Evolutionary conservation across 2,329 filamentous ascomycete genomes (phyloP).

Genomic region (Hypoxylon sp.): DNA sequence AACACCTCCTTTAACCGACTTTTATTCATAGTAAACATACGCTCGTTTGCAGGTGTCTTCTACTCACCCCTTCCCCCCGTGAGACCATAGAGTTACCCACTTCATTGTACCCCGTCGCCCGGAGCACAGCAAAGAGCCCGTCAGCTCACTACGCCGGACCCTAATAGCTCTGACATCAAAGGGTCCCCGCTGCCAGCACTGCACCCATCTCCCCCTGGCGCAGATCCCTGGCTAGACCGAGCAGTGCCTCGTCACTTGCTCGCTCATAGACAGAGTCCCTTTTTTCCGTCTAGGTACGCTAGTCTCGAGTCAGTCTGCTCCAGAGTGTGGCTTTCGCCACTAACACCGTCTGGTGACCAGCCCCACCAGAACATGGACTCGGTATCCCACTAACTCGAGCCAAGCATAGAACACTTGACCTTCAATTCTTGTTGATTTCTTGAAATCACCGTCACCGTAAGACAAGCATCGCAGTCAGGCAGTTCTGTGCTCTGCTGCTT

Average conservation of each 20-base stretch:
- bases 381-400: constrained; percentile 50
- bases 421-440: constrained; percentile 42
- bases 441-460: constrained; percentile 37
- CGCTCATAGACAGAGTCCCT: constrained; percentile 18
- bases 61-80: constrained; percentile 17
- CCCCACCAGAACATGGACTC: constrained; percentile 51
- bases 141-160: constrained; percentile 10
- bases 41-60: constrained; percentile 40
- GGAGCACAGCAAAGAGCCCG: constrained; percentile 5
- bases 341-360: constrained; percentile 53
- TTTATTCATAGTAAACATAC: constrained; percentile 32
- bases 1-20: constrained; percentile 33
- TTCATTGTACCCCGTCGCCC: constrained; percentile 34
- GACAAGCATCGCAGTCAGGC: constrained; percentile 38
- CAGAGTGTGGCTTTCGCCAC: constrained; percentile 53
- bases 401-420: constrained; percentile 47
- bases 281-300: constrained; percentile 42
- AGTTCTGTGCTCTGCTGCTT: constrained; percentile 39
- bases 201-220: constrained; percentile 41
- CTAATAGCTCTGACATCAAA: constrained; percentile 43
- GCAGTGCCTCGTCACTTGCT: constrained; percentile 39
- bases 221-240: constrained; percentile 47
- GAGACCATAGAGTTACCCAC: constrained; percentile 38
- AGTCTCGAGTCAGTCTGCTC: constrained; percentile 51
- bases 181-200: constrained; percentile 37